Percentiles rank a stretch among this genome's conserved stretches.
Conservation (phyloP, 2,329 filamentous ascomycete genomes). For the Penicillium psychrosexuale region DNA sequence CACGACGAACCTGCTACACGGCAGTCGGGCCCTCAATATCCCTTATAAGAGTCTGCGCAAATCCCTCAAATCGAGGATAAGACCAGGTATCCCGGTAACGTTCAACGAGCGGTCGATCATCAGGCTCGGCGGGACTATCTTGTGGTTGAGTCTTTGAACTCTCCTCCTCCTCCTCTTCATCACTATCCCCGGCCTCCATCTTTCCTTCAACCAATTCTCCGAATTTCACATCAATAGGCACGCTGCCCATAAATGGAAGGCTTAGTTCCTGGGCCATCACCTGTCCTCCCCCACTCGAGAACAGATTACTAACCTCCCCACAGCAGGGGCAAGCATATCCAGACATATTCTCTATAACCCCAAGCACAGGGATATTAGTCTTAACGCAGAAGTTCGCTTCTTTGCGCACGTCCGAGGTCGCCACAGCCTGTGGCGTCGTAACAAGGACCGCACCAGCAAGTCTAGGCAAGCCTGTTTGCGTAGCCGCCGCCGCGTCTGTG, state of each 20-base stretch:
- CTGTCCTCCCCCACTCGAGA: constrained; percentile 84
- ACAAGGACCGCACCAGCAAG: constrained; percentile 88
- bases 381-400: constrained; percentile 92
- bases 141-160: constrained; percentile 5
- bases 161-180: constrained; percentile 26
- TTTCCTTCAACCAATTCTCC: constrained; percentile 74
- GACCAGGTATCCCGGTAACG: constrained; percentile 46
- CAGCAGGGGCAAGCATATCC: constrained; percentile 57
- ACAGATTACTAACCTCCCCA: constrained; percentile 86
- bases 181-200: constrained; percentile 25
- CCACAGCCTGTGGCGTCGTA: constrained; percentile 91
- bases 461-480: constrained; percentile 49
- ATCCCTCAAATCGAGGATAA: constrained; percentile 41
- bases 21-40: constrained; percentile 25
- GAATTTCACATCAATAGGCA: constrained; percentile 93
- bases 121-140: constrained; percentile 17
- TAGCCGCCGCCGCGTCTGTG: constrained; percentile 20
- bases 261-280: constrained; percentile 84
- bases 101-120: constrained; percentile 40
- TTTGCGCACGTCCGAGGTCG: constrained; percentile 89
- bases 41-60: constrained; percentile 36
- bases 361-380: constrained; percentile 73
- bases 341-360: constrained; percentile 93
- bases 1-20: not conserved
- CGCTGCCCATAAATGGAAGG: constrained; percentile 77